A percentile compares a stretch with the other conserved stretches of the same genome.
phyloP scores from a whole-genome alignment of 768 basidiomycete genomes.

The Hemileccinum rubropunctum region DNA sequence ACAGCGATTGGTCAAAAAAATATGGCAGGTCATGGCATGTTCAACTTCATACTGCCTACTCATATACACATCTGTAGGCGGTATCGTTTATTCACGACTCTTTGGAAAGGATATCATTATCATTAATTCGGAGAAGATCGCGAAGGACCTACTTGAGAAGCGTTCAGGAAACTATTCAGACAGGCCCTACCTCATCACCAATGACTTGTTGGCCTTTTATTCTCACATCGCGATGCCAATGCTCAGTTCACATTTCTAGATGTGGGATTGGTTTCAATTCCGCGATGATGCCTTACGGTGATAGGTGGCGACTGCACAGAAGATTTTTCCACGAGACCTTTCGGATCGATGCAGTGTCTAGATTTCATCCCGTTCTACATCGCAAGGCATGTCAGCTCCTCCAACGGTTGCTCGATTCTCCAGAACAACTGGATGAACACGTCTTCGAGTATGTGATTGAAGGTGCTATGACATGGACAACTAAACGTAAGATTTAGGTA shows the following conservation, averaged over 20 bases:
- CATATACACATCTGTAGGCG: not conserved
- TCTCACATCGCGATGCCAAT: not conserved
- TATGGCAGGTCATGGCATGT: not conserved
- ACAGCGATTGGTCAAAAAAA: not conserved
- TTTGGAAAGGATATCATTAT: not conserved
- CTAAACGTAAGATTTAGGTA: too few relatives aligned
- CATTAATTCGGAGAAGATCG: not conserved
- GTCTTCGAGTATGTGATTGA: too few relatives aligned
- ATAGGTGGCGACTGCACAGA: not conserved
- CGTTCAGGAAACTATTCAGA: not conserved
- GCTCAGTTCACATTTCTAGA: not conserved
- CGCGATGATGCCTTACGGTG: too few relatives aligned
- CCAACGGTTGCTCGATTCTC: too few relatives aligned
- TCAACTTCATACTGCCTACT: too few relatives aligned
- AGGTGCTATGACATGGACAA: too few relatives aligned
- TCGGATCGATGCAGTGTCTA: too few relatives aligned
- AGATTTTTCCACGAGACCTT: not conserved
- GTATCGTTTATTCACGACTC: not conserved
- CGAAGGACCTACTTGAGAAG: not conserved
- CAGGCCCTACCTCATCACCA: not conserved
- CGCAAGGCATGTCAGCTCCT: too few relatives aligned
- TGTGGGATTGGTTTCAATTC: too few relatives aligned
- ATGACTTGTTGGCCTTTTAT: not conserved
- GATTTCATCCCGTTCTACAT: too few relatives aligned
- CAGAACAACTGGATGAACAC: too few relatives aligned